A percentile compares a stretch with the other conserved stretches of the same genome.
phyloP scores from a whole-genome alignment of 176 grass and related monocot species.

The Bonia amplexicaulis region DNA sequence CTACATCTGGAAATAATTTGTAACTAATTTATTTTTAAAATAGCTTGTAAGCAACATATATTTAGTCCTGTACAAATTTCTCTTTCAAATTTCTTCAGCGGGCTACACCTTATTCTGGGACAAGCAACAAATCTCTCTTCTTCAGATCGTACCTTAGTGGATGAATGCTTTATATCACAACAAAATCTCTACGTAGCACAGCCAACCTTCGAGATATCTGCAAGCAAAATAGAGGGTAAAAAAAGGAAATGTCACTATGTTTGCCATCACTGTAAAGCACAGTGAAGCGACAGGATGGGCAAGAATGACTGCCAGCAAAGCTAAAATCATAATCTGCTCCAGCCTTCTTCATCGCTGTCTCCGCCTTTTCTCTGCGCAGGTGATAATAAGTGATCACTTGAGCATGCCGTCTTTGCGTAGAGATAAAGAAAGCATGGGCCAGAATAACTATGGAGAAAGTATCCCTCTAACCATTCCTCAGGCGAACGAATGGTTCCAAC shows the following conservation, averaged over 20 bases:
- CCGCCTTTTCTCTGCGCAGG: conserved; percentile 17
- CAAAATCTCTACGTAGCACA: not conserved
- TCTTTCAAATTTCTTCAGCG: not conserved
- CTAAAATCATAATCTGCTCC: conserved; percentile 19
- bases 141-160: not conserved
- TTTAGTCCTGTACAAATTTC: not conserved
- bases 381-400: not conserved
- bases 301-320: conserved; percentile 10
- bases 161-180: not conserved
- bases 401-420: conserved; percentile 30
- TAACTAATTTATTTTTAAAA: not conserved
- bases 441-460: not conserved
- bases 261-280: conserved; percentile 15
- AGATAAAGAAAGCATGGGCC: conserved; percentile 20
- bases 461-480: not conserved
- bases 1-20: not conserved
- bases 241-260: not conserved
- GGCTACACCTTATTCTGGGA: not conserved
- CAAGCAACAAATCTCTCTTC: not conserved
- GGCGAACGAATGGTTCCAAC: conserved; percentile 22
- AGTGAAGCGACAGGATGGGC: not conserved
- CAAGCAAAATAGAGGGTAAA: not conserved
- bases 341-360: not conserved
- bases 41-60: not conserved
- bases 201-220: conserved; percentile 10